These are phyloP conservation scores for Cercospora canescens DNA, from an alignment of 2,329 filamentous ascomycete genomes.

Conservation along the genomic window DNA sequence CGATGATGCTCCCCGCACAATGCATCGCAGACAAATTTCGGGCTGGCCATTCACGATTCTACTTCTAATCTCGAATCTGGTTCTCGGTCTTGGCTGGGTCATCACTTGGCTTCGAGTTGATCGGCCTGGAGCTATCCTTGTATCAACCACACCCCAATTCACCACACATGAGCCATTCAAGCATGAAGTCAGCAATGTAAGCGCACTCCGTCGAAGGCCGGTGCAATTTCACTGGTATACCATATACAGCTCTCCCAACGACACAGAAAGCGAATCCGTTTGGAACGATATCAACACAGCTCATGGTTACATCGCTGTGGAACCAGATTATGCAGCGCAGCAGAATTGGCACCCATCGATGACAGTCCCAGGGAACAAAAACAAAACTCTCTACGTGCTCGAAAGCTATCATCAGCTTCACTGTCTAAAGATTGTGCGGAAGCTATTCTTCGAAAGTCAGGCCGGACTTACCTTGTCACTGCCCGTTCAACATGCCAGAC, in stretches of 20 bases:
- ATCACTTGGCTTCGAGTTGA: background rate
- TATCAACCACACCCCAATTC: background rate
- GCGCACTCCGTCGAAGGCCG: slow-evolving; percentile 1
- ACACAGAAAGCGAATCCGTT: slow-evolving; percentile 9
- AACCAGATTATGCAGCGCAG: slow-evolving; percentile 3
- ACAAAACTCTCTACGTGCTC: slow-evolving; percentile 18
- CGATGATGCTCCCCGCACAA: background rate
- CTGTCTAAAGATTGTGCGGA: slow-evolving; percentile 19
- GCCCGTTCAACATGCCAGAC: slow-evolving; percentile 17
- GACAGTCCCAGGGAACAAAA: slow-evolving; percentile 6
- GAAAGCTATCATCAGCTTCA: slow-evolving; percentile 23
- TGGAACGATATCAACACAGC: slow-evolving; percentile 19
- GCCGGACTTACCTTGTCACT: slow-evolving; percentile 6
- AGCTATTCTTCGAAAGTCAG: slow-evolving; percentile 10
- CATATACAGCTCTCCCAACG: slow-evolving; percentile 16
- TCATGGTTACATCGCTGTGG: slow-evolving; percentile 18
- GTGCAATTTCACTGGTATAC: slow-evolving; percentile 17
- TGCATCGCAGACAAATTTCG: background rate
- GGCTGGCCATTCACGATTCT: background rate
- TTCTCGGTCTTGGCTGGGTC: slow-evolving; percentile 3
- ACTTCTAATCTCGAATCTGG: slow-evolving; percentile 1
- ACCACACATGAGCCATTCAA: background rate
- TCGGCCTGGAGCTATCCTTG: background rate
- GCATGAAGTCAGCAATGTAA: background rate
- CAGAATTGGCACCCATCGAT: slow-evolving; percentile 16